Base-by-base conservation (phyloP, 2,329 filamentous ascomycete species). In the Colletotrichum sp. region DNA sequence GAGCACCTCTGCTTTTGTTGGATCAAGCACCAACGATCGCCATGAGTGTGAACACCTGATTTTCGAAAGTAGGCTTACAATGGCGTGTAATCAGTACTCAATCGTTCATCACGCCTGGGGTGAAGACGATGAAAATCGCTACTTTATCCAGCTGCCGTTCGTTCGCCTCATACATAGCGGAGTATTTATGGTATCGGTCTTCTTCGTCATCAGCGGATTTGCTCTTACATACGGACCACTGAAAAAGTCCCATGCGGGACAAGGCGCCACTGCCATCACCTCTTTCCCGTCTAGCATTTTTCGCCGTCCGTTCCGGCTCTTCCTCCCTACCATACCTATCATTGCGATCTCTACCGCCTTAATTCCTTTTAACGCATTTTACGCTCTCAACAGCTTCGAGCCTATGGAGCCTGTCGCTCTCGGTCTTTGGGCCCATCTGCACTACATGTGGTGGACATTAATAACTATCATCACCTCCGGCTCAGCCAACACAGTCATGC, bases 141-240 rank as follows among this genome's bases (percentile, higher is more conserved):
- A 52, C 4, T 52, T 52, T 24, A 52, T 52, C n/a, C 87, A 89
- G 78, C 80, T 89, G 14, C 88, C 88, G 2, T 86, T 87, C 66
- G 12, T 88, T 8, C 84, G 87, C 70, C 81, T 88, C 30, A 71
- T 88, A 21, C 87, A 83, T 77, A 85, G 85, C 16, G 87, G 87
- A 18, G 83, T 85, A 18, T 86, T 87, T 6, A 87, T 88, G 86
- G 88, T 90, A 4, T 85, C 88, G 78, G 84, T 90, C 63, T 89
- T 90, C 80, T 89, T 89, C 80, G 84, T 89, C 77, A 87, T 90
- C 48, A 89, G 87, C 2, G 88, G 88, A 36, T 89, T 87, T 75
- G 87, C 85, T 4, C 83, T 90, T n/a, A 84, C 87, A 7, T 84
- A 85, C 77, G 86, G 87, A 76, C 85, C 87, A 2, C 79, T 89